These are phyloP conservation scores for Geotrichum siamense DNA, from an alignment of 1,139 yeast species.

Conservation along the genomic window DNA sequence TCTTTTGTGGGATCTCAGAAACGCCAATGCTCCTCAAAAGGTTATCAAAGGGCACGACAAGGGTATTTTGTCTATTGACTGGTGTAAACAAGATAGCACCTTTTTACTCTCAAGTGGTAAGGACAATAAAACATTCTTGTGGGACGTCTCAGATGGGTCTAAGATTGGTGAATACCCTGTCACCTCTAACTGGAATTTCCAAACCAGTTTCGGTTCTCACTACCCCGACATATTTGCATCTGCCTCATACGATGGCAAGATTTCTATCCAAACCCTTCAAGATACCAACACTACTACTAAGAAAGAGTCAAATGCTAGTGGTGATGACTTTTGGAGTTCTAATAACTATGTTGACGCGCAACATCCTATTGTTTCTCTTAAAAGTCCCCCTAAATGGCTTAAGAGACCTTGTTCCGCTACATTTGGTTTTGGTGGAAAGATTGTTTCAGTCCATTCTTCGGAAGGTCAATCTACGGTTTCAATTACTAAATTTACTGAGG, in stretches of 20 bases:
- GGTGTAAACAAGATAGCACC: slow-evolving; percentile 82
- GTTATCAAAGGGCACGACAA: slow-evolving; percentile 73
- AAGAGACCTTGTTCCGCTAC: slow-evolving; percentile 65
- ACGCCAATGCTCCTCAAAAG: slow-evolving; percentile 79
- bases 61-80: slow-evolving; percentile 84
- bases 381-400: slow-evolving; percentile 89
- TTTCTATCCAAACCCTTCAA: slow-evolving; percentile 78
- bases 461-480: slow-evolving; percentile 40
- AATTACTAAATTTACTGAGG: slow-evolving; percentile 46
- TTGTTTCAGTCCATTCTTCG: slow-evolving; percentile 50
- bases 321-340: slow-evolving; percentile 77
- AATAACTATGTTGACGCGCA: slow-evolving; percentile 58
- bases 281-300: slow-evolving; percentile 43
- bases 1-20: slow-evolving; percentile 89
- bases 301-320: slow-evolving; percentile 21
- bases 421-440: slow-evolving; percentile 92
- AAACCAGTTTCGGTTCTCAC: slow-evolving; percentile 76
- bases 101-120: slow-evolving; percentile 83
- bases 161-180: slow-evolving; percentile 84
- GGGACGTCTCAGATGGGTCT: slow-evolving; percentile 76
- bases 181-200: slow-evolving; percentile 90
- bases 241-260: slow-evolving; percentile 87
- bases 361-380: slow-evolving; percentile 51
- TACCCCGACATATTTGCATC: slow-evolving; percentile 90
- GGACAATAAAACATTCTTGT: slow-evolving; percentile 77